These are phyloP conservation scores for Albugo candida DNA, from an alignment of 352 stramenopile genomes.

Conservation along the genomic window DNA sequence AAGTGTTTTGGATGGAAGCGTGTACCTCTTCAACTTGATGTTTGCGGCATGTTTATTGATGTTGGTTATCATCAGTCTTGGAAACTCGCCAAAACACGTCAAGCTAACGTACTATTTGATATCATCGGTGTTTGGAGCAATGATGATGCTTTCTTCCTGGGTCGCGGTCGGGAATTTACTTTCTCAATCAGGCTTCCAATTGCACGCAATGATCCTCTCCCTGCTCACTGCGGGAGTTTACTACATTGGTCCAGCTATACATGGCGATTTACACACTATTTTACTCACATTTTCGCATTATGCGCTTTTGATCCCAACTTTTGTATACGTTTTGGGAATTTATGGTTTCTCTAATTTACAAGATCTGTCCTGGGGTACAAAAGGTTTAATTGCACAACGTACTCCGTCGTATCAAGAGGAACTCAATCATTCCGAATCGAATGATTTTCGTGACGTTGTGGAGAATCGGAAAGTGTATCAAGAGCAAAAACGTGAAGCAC, in stretches of 20 bases:
- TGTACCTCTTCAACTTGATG: slow-evolving; percentile 63
- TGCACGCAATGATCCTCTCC: slow-evolving; percentile 41
- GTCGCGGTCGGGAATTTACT: slow-evolving; percentile 23
- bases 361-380: slow-evolving; percentile 75
- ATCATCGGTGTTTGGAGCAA: slow-evolving; percentile 37
- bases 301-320: slow-evolving; percentile 67
- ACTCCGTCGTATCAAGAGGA: slow-evolving; percentile 4
- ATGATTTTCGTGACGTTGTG: slow-evolving; percentile 57
- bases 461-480: slow-evolving; percentile 51
- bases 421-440: slow-evolving; percentile 10
- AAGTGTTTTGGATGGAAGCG: slow-evolving; percentile 30
- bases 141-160: slow-evolving; percentile 62
- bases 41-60: slow-evolving; percentile 67
- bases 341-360: slow-evolving; percentile 83
- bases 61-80: slow-evolving; percentile 69
- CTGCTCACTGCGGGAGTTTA: slow-evolving; percentile 41
- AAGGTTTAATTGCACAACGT: slow-evolving; percentile 42
- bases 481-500: slow-evolving; percentile 39
- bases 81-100: slow-evolving; percentile 79
- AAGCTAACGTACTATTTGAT: slow-evolving; percentile 73
- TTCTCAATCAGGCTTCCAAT: not conserved
- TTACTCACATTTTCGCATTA: slow-evolving; percentile 78
- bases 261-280: slow-evolving; percentile 69
- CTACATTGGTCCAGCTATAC: slow-evolving; percentile 60
- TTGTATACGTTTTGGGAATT: slow-evolving; percentile 80